Base-by-base conservation (phyloP, 345 rosid species). In the Tarenaya hassleriana region DNA sequence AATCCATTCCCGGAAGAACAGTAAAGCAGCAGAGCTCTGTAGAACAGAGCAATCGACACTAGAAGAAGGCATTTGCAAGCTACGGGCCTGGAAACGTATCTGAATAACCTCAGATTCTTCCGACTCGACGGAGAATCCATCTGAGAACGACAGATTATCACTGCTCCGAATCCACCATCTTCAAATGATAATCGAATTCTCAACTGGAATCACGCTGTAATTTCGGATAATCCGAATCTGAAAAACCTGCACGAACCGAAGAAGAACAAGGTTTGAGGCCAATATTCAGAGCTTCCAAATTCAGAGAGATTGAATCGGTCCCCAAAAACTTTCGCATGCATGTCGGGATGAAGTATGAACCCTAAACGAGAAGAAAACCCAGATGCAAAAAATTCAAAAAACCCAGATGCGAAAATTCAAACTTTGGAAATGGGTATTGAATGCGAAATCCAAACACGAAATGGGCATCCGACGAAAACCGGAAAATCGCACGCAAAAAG, bases 1-100 rank as follows among this genome's bases (percentile, higher is more conserved):
- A 68, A 48, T 51, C 34, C 56, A 55, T 60, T 63, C 33, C 60
- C 67, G 56, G 75, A 62, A 14, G 80, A 52, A 18, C 66, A 62
- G 58, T 77, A 60, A 58, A 75, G 62, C 21, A 81, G 45, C 10
- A 72, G 34, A 17, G 74, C 76, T 69, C 80, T 64, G 45, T 82
- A 62, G 66, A 77, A 61, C 72, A 90, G 70, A 66, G 63, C 73
- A 61, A 70, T 44, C 32, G 67, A 58, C 52, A 78, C 61, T 37
- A 83, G 75, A 60, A 50, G 73, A 53, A 81, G 69, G 58, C 84
- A 82, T 70, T 75, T 83, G 45, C 78, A 83, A 33, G 80, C 49
- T 40, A 73, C 34, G 27, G 88, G 70, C 40, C 60, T 73, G 63
- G 70, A 72, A 47, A 41, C 32, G 43, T 33, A 34, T 8, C 66